Evolutionary conservation across 2,329 filamentous ascomycete species (phyloP), one percentile per base, ranked within the genome.

Genomic region (Pseudocercospora eumusae): DNA sequence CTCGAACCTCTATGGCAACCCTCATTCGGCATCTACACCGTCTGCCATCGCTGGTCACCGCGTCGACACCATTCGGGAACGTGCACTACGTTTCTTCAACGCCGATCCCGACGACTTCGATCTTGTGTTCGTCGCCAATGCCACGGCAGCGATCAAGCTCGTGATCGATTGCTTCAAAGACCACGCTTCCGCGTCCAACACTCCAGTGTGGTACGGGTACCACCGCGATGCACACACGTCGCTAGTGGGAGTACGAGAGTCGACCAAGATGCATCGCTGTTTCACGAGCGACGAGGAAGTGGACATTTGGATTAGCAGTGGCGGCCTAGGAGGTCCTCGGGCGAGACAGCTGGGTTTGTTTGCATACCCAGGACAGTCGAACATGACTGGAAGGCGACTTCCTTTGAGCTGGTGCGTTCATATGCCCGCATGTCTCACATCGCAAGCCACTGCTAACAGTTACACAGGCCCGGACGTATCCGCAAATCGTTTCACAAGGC

Each of bases 1-100:
- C 44, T 70, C 76, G 33, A 83, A 81, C 63, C 78, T 89, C n/a
- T 87, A 87, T 68, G 86, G 86, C 10, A 90, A 90, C 67, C 87
- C 87, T 1, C 88, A 90, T 71, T 89, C 87, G 1, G 81, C 84
- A 66, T 86, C 85, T 40, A 77, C 80, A 15, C 85, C 86, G 0
- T 86, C 85, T 13, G 82, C 81, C 59, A 75, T 84, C 20, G 82
- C 84, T 1, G 85, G 85, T 4, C 79, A 83, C 27, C 77, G 82
- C 61, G 82, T 89, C 33, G 84, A 88, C 64, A 77, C 80, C 23
- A 78, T 86, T 7, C 79, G 86, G 13, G 76, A 79, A 60, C 80
- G 81, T 60, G 78, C 84, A 18, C 79, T 88, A 11, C 71, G 73
- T 3, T 87, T 87, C 72, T 82, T 88, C 63, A 82, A 83, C 47